Base-by-base conservation (phyloP, 345 rosid genomes). In the Aquilaria yunnanensis region DNA sequence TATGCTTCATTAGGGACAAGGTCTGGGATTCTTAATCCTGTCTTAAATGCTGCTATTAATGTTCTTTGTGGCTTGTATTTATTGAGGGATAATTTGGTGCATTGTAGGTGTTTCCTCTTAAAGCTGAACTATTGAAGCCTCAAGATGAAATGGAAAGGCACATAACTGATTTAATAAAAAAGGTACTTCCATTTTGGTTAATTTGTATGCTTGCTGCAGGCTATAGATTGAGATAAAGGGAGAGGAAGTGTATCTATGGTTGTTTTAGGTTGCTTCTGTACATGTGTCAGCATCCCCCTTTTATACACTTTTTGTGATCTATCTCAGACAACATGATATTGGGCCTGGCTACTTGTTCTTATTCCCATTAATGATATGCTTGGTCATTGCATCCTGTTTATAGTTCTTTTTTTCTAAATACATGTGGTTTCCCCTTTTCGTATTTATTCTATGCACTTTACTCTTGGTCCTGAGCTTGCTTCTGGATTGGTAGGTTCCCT, bases 71-170 rank as follows among this genome's bases (percentile, higher is more conserved):
- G 13, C 50, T 12, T 59, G 57, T 68, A 59, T 56, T 66, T 34
- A 46, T 33, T 41, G 57, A 57, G 54, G 10, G 64, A 54, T 54
- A 49, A 67, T 11, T 47, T 23, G 13, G 52, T 58, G 51, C 53
- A 16, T 62, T 75, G 73, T 76, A 95, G 98, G 94, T 95, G 46
- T 89, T 91, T 65, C 98, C 97, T 47, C 77, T 87, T 59, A 91
- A 87, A 76, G 82, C 77, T 62, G 99, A 91, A 74, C 93, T 95
- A 53, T 77, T 95, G 76, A 95, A 80, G 70, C 98, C 99, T 63
- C 92, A 84, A 68, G 98, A 91, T 74, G 96, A 87, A 77, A 85
- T 95, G 99, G 99, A 95, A 64, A 86, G 87, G 56, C 93, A 85
- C 79, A 84, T 91, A 71, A 87, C 99, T 56, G 96, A 89, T 82